Percentiles rank a stretch among this genome's conserved stretches.
Evolutionary conservation across 345 rosid genomes (phyloP).

Genomic region (Citrus australasica): DNA sequence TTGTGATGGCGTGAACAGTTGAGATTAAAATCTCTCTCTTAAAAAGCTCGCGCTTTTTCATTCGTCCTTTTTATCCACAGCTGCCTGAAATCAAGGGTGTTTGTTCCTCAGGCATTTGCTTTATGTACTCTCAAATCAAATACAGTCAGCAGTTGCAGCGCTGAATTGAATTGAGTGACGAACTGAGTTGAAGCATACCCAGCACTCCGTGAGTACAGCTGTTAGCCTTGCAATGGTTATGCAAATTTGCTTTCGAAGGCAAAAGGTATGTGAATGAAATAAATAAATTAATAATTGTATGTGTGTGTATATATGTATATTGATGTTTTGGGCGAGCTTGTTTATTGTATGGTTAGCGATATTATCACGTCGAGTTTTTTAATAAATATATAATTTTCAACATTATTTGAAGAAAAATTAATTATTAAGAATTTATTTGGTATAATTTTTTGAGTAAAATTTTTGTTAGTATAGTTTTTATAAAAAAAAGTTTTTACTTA

Average conservation of each 20-base stretch:
- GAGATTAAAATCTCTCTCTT: not conserved
- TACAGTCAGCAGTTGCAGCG: not conserved
- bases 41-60: not conserved
- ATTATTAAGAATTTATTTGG: too few species aligned
- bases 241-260: too few species aligned
- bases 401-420: fast-evolving
- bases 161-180: not conserved
- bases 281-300: too few species aligned
- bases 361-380: too few species aligned
- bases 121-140: not conserved
- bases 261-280: too few species aligned
- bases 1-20: not conserved
- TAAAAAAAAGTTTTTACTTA: too few species aligned
- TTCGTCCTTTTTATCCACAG: not conserved
- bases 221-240: too few species aligned
- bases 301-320: fast-evolving
- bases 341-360: fast-evolving
- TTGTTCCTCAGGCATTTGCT: not conserved
- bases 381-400: fast-evolving
- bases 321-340: fast-evolving
- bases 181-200: not conserved
- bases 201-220: too few species aligned
- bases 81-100: not conserved
- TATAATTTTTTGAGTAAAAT: too few species aligned
- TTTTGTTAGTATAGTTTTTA: too few species aligned